A percentile compares a stretch with the other conserved stretches of the same genome.
These are phyloP conservation scores for Firmiana major DNA, from an alignment of 345 rosid genomes.

Conservation along the genomic window DNA sequence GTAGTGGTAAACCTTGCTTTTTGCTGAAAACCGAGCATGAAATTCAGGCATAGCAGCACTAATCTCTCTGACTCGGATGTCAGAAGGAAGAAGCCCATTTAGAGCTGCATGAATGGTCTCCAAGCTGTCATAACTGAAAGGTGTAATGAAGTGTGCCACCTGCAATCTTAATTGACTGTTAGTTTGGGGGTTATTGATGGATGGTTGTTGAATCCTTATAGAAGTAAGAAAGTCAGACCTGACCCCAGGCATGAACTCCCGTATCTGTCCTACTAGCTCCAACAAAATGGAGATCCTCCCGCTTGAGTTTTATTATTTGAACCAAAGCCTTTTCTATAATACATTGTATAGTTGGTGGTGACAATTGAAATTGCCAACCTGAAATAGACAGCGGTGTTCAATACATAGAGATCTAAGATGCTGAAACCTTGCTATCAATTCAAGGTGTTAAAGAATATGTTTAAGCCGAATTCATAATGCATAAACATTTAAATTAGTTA, in stretches of 20 bases:
- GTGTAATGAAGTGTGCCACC: constrained; percentile 93
- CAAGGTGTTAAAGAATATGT: not conserved
- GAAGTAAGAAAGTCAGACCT: constrained; percentile 47
- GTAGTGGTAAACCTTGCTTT: constrained; percentile 72
- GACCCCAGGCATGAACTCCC: constrained; percentile 98
- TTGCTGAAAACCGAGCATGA: constrained; percentile 82
- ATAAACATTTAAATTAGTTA: not conserved
- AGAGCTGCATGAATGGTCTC: constrained; percentile 68
- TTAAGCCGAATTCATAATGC: not conserved
- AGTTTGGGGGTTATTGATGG: constrained; percentile 18
- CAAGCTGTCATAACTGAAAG: constrained; percentile 70
- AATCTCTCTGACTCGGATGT: constrained; percentile 76
- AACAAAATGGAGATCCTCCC: constrained; percentile 65
- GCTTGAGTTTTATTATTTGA: constrained; percentile 57
- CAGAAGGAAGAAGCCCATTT: constrained; percentile 79
- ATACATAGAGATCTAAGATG: not conserved
- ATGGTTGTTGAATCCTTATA: constrained; percentile 15
- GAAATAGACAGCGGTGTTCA: constrained; percentile 11
- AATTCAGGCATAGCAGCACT: constrained; percentile 72
- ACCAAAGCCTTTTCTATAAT: constrained; percentile 62
- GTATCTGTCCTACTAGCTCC: constrained; percentile 91
- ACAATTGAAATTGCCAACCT: constrained; percentile 93
- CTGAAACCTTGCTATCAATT: not conserved
- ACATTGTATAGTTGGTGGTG: constrained; percentile 86
- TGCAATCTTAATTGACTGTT: constrained; percentile 31